Base-by-base conservation (phyloP, 371 early-diverging fungal genomes). In the Mucor indicus region DNA sequence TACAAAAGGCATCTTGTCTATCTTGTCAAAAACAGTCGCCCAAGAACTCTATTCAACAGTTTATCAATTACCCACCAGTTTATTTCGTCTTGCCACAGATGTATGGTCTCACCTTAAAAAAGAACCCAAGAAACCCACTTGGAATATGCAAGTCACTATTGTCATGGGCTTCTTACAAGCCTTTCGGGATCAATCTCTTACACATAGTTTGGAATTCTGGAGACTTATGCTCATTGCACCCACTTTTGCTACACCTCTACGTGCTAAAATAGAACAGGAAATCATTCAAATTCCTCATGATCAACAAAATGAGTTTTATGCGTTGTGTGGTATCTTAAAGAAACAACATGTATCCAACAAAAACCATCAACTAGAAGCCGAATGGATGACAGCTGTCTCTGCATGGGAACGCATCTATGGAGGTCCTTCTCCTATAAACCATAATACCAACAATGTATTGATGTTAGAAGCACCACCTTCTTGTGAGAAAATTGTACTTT, bases 401-500 rank as follows among this genome's bases (percentile, higher is more conserved):
- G 27, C 62, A 4, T 58, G 62, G 60, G 53, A 60, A 49, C 55
- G 19, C 42, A 55, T 48, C 5, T 60, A 44, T 21, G 51, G 53
- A 15, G 44, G 40, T 15, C 56, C 47, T 24, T 38, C 36, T 21
- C 17, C 43, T 27, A n/a, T 17, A 8, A 15, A 11, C 3, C 4
- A 10, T 21, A 19, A 11, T 17, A 20, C 17, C 24, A 33, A 29
- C 15, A 31, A 29, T 12, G n/a, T 25, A 10, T 11, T 47, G 16
- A 13, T 38, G 21, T 19, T 44, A 19, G 50, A 31, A 31, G 44
- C 33, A 16, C 47, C 38, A 27, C 62, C 32, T 7, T 70, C 25
- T 38, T 61, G 45, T 20, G 76, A 77, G 45, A 69, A 75, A 38
- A 67, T 84, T 12, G 66, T 86, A 1, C 44, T 85, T 6, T 88